These are phyloP conservation scores for Striga asiatica DNA, from an alignment of 257 asterid species.

Conservation along the genomic window DNA sequence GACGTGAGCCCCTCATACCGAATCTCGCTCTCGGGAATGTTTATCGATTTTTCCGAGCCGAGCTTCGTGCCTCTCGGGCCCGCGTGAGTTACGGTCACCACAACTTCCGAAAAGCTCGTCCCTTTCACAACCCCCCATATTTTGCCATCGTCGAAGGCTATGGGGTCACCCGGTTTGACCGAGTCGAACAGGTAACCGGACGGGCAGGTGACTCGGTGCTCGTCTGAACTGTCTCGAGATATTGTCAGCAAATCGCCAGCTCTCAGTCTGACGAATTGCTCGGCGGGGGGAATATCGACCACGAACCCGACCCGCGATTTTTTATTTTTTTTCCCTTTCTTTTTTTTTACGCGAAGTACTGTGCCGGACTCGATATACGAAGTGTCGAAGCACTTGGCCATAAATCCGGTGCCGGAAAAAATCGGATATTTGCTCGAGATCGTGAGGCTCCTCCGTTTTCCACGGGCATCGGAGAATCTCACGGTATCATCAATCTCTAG, in stretches of 20 bases:
- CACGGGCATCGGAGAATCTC: slow-evolving; percentile 49
- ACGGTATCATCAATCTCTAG: slow-evolving; percentile 35
- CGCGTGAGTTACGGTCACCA: slow-evolving; percentile 58
- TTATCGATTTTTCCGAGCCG: slow-evolving; percentile 67
- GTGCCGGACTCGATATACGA: slow-evolving; percentile 58
- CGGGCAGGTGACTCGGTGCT: slow-evolving; percentile 45
- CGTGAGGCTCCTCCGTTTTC: slow-evolving; percentile 34
- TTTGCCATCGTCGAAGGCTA: slow-evolving; percentile 70
- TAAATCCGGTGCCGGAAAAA: slow-evolving; percentile 52
- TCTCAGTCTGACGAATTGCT: slow-evolving; percentile 48
- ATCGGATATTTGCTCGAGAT: slow-evolving; percentile 41
- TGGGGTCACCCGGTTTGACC: slow-evolving; percentile 65
- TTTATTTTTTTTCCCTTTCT: slow-evolving; percentile 28
- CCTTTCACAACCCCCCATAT: slow-evolving; percentile 64
- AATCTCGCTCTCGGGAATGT: slow-evolving; percentile 57
- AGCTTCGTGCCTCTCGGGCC: slow-evolving; percentile 53
- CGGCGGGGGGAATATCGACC: slow-evolving; percentile 43
- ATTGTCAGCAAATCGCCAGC: slow-evolving; percentile 52
- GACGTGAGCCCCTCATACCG: slow-evolving; percentile 65
- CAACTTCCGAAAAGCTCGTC: slow-evolving; percentile 52
- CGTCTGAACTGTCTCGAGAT: slow-evolving; percentile 45
- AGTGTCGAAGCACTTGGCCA: slow-evolving; percentile 53
- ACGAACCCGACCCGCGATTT: slow-evolving; percentile 39
- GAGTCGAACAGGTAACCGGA: slow-evolving; percentile 66
- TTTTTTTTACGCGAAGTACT: slow-evolving; percentile 28